Conservation (phyloP, 2,329 filamentous ascomycete species). For the Venturia nashicola region DNA sequence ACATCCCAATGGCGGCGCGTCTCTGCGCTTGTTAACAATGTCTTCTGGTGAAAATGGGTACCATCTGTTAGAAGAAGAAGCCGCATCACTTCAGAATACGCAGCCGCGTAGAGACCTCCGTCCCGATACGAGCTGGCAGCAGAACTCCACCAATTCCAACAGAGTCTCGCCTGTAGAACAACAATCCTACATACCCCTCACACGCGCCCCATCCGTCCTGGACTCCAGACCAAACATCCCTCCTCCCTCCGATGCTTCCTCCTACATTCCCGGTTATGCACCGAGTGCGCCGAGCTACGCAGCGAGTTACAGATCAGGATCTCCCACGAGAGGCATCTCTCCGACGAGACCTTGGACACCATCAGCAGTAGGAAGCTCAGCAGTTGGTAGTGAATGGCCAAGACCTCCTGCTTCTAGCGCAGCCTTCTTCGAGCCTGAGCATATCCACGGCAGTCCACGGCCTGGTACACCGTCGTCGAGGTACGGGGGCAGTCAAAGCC, state of each 20-base stretch:
- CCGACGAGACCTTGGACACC: conserved; percentile 40
- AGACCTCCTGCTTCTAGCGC: conserved; percentile 59
- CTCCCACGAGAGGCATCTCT: conserved; percentile 44
- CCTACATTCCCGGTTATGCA: conserved; percentile 46
- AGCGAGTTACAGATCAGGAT: conserved; percentile 23
- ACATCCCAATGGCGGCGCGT: conserved; percentile 28
- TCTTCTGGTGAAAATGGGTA: conserved; percentile 33
- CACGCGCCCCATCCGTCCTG: conserved; percentile 37
- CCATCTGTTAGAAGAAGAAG: conserved; percentile 20
- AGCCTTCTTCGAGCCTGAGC: conserved; percentile 78
- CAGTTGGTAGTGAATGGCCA: conserved; percentile 47
- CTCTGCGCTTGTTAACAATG: conserved; percentile 40
- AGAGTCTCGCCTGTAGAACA: conserved; percentile 31
- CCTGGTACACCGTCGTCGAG: conserved; percentile 82
- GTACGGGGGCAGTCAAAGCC: conserved; percentile 70
- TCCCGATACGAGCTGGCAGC: conserved; percentile 12
- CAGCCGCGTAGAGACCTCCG: conserved; percentile 1
- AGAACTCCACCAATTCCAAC: conserved; percentile 21
- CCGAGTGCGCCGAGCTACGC: not conserved
- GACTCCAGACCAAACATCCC: conserved; percentile 36
- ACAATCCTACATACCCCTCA: conserved; percentile 35
- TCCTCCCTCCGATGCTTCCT: conserved; percentile 49
- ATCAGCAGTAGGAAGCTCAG: conserved; percentile 22
- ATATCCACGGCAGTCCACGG: conserved; percentile 78
- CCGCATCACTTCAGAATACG: conserved; percentile 11